Evolutionary conservation across 345 rosid species (phyloP).

Genomic region (Eutrema yunnanense): DNA sequence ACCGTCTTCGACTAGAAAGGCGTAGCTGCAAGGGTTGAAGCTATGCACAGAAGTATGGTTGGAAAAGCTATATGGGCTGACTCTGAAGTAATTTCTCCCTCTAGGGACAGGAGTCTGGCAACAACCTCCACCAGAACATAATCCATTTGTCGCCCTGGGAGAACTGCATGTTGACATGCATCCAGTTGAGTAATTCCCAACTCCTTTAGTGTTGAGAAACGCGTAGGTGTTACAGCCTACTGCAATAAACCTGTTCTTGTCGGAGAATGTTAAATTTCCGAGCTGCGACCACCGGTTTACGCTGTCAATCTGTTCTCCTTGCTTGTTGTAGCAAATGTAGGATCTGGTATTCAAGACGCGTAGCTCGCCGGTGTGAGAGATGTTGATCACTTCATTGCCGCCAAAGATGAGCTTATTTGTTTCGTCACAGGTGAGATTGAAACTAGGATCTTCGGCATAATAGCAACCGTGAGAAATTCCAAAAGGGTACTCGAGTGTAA

Average conservation of each 20-base stretch:
- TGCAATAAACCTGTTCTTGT: background rate
- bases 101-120: slow-evolving; percentile 4
- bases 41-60: background rate
- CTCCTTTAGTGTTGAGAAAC: background rate
- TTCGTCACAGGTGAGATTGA: slow-evolving; percentile 16
- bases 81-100: background rate
- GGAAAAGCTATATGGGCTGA: background rate
- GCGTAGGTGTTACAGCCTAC: slow-evolving; percentile 34
- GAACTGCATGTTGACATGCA: background rate
- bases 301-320: background rate
- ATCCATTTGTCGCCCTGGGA: background rate
- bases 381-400: background rate
- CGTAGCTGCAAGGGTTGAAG: slow-evolving; percentile 15
- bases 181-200: background rate
- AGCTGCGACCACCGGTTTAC: background rate
- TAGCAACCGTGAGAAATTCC: slow-evolving; percentile 27
- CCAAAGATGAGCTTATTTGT: background rate
- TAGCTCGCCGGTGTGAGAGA: slow-evolving; percentile 8
- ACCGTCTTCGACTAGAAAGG: slow-evolving; percentile 19
- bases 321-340: background rate
- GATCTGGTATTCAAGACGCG: background rate
- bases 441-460: slow-evolving; percentile 2
- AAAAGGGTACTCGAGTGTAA: slow-evolving; percentile 35
- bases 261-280: background rate
- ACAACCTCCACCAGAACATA: slow-evolving; percentile 17